A percentile compares a stretch with the other conserved stretches of the same genome.
phyloP scores from a whole-genome alignment of 108 stramenopile species.

The Nitzschia inconspicua region DNA sequence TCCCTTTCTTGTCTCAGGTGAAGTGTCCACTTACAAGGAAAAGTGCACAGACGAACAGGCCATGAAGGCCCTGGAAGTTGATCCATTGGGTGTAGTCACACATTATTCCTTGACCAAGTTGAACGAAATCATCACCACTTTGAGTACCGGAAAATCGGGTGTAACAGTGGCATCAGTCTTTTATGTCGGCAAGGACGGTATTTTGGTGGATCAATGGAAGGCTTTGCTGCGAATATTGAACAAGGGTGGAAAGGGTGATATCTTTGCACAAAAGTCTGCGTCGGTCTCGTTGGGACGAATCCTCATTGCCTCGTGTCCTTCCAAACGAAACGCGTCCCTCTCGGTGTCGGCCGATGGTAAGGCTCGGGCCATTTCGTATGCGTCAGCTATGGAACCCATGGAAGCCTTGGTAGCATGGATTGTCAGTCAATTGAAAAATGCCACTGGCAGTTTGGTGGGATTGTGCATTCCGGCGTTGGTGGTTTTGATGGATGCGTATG shows the following conservation, averaged over 20 bases:
- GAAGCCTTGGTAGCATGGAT: conserved; percentile 85
- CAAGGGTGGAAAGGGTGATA: conserved; percentile 81
- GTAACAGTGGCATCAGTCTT: conserved; percentile 77
- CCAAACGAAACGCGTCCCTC: conserved; percentile 39
- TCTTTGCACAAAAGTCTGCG: conserved; percentile 74
- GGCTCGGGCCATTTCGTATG: conserved; percentile 66
- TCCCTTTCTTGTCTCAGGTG: conserved; percentile 9
- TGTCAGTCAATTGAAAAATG: conserved; percentile 79
- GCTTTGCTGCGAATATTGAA: conserved; percentile 72
- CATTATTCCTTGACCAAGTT: conserved; percentile 82
- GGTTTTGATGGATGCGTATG: conserved; percentile 69
- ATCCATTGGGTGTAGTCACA: conserved; percentile 80
- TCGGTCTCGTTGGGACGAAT: conserved; percentile 72
- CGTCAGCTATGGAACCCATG: conserved; percentile 78
- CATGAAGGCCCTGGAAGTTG: conserved; percentile 60
- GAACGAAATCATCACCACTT: conserved; percentile 62
- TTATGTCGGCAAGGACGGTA: conserved; percentile 81
- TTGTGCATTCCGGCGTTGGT: conserved; percentile 70
- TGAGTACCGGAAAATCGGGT: conserved; percentile 50
- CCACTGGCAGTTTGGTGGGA: conserved; percentile 57
- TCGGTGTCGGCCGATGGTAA: conserved; percentile 10
- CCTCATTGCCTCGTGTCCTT: conserved; percentile 76
- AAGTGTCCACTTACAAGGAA: conserved; percentile 34
- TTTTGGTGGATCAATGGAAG: conserved; percentile 87
- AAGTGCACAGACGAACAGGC: conserved; percentile 59